These are phyloP conservation scores for Omphalea diandra DNA, from an alignment of 441 rosid genomes.

Conservation along the genomic window DNA sequence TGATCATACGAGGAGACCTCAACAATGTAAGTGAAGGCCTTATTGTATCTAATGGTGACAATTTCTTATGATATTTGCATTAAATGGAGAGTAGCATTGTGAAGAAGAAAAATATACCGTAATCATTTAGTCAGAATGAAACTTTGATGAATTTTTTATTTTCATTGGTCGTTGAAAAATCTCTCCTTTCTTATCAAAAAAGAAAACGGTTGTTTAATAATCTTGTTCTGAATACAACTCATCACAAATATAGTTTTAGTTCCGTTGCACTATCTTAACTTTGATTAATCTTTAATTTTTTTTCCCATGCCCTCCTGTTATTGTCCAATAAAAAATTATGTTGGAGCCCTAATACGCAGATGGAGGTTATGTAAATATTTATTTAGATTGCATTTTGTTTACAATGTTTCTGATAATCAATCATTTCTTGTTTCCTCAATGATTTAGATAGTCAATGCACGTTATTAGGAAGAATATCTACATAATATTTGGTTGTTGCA, in stretches of 20 bases:
- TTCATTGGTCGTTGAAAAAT: slow-evolving; percentile 3
- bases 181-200: not conserved
- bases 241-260: not conserved
- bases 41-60: not conserved
- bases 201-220: slow-evolving; percentile 1
- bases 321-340: not conserved
- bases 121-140: not conserved
- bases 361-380: not conserved
- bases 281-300: not conserved
- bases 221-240: slow-evolving; percentile 6
- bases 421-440: not conserved
- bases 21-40: not conserved
- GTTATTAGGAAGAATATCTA: not conserved
- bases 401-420: not conserved
- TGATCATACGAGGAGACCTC: not conserved
- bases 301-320: not conserved
- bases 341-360: not conserved
- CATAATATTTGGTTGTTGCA: not conserved
- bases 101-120: not conserved
- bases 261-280: not conserved
- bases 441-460: not conserved
- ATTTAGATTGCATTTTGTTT: not conserved
- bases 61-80: not conserved
- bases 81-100: not conserved
- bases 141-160: not conserved